Conservation (phyloP, 176 grass and related monocot genomes). For the Zea mays region DNA sequence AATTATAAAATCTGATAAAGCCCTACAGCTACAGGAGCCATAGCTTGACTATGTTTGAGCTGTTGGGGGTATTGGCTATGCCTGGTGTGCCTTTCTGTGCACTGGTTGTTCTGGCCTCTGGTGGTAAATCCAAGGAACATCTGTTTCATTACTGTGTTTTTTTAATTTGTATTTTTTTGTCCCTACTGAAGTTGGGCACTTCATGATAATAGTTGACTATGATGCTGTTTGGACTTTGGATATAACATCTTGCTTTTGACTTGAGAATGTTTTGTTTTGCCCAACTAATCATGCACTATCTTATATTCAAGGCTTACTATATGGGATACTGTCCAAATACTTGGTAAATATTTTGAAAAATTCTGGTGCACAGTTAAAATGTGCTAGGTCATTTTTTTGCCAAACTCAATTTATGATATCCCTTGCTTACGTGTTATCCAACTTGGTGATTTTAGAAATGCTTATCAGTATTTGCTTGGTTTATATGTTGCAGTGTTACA, state of each 20-base stretch:
- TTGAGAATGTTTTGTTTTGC: constrained; percentile 17
- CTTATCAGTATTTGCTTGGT: constrained; percentile 19
- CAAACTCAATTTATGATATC: background rate
- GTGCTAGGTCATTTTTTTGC: background rate
- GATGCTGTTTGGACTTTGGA: constrained; percentile 8
- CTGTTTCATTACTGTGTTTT: background rate
- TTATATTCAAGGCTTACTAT: background rate
- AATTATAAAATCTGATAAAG: constrained; percentile 1
- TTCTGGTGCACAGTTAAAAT: background rate
- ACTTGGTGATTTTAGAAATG: background rate
- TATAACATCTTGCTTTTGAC: constrained; percentile 20
- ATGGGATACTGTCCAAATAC: background rate
- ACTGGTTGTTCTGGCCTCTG: background rate
- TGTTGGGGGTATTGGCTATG: background rate
- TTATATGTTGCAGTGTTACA: constrained; percentile 67
- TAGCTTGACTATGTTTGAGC: background rate
- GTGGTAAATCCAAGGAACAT: background rate
- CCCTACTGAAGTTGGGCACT: background rate
- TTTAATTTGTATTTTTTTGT: background rate
- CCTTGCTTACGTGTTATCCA: background rate
- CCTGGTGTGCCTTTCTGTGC: background rate
- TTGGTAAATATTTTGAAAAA: too few species aligned
- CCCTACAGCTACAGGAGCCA: background rate
- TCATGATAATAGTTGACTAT: background rate
- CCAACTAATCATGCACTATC: constrained; percentile 6